Evolutionary conservation across 805 yeast genomes (phyloP).

Genomic region (Saccharomyces kudriavzevii): DNA sequence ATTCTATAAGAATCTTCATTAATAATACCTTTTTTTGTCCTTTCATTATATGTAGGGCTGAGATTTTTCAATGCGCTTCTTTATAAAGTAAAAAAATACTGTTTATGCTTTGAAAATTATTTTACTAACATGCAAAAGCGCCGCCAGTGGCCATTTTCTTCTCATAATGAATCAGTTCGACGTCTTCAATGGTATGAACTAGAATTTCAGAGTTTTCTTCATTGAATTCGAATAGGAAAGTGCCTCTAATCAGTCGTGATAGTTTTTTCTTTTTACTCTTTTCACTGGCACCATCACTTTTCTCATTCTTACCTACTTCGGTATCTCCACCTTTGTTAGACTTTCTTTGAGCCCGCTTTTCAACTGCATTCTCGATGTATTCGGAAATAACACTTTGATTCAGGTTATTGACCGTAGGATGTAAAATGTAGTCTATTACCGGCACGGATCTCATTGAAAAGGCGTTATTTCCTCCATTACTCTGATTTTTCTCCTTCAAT

Average conservation of each 20-base stretch:
- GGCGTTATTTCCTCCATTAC: background rate
- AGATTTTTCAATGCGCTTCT: background rate
- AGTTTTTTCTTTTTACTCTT: conserved; percentile 1
- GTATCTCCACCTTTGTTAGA: background rate
- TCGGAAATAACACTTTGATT: conserved; percentile 1
- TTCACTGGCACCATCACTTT: conserved; percentile 5
- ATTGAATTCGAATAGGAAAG: conserved; percentile 59
- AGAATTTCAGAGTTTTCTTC: conserved; percentile 44
- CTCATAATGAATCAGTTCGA: conserved; percentile 47
- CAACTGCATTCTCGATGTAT: background rate
- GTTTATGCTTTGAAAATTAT: background rate
- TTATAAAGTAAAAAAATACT: background rate
- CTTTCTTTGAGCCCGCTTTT: background rate
- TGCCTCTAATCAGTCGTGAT: conserved; percentile 33
- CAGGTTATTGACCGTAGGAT: conserved; percentile 9
- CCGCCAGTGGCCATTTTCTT: conserved; percentile 13
- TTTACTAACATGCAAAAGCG: conserved; percentile 17
- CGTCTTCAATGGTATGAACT: conserved; percentile 61
- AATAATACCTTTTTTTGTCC: background rate
- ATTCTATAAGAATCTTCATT: background rate
- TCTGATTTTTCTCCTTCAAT: background rate
- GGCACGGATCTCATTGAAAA: background rate
- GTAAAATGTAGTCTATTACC: conserved; percentile 10
- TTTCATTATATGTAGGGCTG: background rate
- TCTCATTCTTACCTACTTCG: background rate